Evolutionary conservation across 768 basidiomycete species (phyloP).

Genomic region (Multifurca ochricompacta): DNA sequence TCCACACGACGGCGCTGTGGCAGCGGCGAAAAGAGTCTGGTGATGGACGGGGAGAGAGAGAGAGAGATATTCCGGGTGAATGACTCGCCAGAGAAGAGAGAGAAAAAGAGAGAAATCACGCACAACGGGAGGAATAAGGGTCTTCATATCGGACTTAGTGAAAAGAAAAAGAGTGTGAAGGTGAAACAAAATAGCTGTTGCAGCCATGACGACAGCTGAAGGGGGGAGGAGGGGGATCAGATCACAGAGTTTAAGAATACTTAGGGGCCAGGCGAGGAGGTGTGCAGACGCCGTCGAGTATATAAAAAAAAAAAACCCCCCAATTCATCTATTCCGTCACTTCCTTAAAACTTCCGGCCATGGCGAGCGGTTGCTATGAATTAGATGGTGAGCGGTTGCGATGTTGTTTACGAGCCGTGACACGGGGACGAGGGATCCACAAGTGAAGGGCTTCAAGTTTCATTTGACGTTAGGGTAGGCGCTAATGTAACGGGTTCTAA

Average conservation of each 20-base stretch:
- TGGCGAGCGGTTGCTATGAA: neutral
- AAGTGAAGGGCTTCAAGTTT: neutral
- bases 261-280: neutral
- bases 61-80: neutral
- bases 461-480: neutral
- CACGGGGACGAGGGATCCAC: neutral
- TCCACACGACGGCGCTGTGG: slow-evolving; percentile 16
- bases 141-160: slow-evolving; percentile 24
- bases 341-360: neutral
- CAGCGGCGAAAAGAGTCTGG: slow-evolving; percentile 19
- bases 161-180: slow-evolving; percentile 24
- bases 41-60: neutral
- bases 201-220: neutral
- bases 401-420: neutral
- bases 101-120: neutral
- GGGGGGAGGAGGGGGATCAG: no score
- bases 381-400: neutral
- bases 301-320: no score
- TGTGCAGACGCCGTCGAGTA: neutral
- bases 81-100: neutral
- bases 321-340: neutral
- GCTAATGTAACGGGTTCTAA: neutral
- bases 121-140: slow-evolving; percentile 23
- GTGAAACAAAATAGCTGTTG: neutral
- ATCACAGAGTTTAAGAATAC: neutral